A percentile compares a stretch with the other conserved stretches of the same genome.
Evolutionary conservation across 2,329 filamentous ascomycete genomes (phyloP).

Genomic region (Leptosphaerulina australis): DNA sequence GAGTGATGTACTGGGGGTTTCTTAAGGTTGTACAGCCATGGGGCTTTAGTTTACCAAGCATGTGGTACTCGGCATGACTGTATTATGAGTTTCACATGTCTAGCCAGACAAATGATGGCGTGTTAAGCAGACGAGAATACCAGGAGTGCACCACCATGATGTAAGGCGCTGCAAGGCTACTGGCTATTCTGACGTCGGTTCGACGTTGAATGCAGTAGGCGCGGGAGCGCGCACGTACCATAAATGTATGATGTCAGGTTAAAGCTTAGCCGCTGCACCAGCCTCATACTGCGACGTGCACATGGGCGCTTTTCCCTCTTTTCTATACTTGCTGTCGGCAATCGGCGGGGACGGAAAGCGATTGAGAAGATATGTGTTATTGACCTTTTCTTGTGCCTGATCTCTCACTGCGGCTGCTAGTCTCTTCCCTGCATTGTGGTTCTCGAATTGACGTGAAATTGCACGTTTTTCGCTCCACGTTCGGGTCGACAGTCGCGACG

Average conservation of each 20-base stretch:
- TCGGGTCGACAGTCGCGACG: constrained; percentile 16
- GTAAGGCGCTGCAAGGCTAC: constrained; percentile 5
- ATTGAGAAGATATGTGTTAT: constrained; percentile 8
- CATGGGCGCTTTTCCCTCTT: neutral
- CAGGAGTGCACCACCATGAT: constrained; percentile 11
- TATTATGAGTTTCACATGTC: constrained; percentile 15
- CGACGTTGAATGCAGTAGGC: constrained; percentile 9
- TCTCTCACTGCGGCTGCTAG: constrained; percentile 26
- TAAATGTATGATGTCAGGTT: constrained; percentile 38
- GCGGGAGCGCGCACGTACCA: constrained; percentile 2
- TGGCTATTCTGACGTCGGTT: constrained; percentile 1
- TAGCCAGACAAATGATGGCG: constrained; percentile 5
- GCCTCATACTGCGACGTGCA: constrained; percentile 18
- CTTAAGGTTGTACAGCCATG: neutral
- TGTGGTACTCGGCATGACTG: constrained; percentile 13
- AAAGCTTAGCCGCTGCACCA: constrained; percentile 28
- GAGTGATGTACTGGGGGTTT: neutral
- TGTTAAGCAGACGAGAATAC: constrained; percentile 3
- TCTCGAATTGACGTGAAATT: constrained; percentile 26
- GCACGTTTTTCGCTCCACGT: constrained; percentile 16
- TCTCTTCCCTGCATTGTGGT: constrained; percentile 26
- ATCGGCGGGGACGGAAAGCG: constrained; percentile 6
- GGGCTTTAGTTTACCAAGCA: neutral
- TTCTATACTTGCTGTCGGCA: constrained; percentile 6
- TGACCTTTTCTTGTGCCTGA: constrained; percentile 20